Evolutionary conservation across 2,329 filamentous ascomycete species (phyloP).

Genomic region (Phaeosphaeriaceae sp.): DNA sequence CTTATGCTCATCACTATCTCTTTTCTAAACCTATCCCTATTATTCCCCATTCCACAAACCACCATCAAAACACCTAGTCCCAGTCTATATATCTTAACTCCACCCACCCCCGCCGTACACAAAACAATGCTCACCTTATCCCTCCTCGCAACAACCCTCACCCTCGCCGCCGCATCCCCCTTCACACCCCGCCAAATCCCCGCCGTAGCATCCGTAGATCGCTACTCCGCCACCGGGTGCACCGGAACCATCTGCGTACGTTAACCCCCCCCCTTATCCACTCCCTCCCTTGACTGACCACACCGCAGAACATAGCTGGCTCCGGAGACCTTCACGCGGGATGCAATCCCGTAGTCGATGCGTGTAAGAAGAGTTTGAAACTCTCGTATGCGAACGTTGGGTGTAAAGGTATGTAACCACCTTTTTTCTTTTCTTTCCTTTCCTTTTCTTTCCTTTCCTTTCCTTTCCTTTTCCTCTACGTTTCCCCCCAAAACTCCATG

Average conservation of each 20-base stretch:
- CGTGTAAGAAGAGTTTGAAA: slow-evolving; percentile 11
- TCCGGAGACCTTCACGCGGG: slow-evolving; percentile 16
- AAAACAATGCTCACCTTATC: slow-evolving; percentile 10
- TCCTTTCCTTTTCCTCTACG: too few relatives aligned
- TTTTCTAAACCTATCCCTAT: too few relatives aligned
- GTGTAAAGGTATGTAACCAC: slow-evolving; percentile 13
- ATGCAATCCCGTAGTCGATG: slow-evolving; percentile 17
- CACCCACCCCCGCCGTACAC: too few relatives aligned
- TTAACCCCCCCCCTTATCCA: too few relatives aligned
- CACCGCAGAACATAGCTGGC: slow-evolving; percentile 18
- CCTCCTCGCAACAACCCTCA: slow-evolving; percentile 7
- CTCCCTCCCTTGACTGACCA: too few relatives aligned
- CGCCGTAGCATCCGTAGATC: slow-evolving; percentile 19
- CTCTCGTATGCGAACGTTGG: slow-evolving; percentile 19
- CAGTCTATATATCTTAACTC: too few relatives aligned
- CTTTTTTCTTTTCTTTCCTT: too few relatives aligned
- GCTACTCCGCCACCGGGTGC: slow-evolving; percentile 15
- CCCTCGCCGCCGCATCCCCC: slow-evolving; percentile 10
- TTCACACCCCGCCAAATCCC: slow-evolving; percentile 9
- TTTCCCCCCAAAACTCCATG: too few relatives aligned
- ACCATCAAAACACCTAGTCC: too few relatives aligned
- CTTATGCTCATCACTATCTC: too few relatives aligned
- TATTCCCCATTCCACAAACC: too few relatives aligned
- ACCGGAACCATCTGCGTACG: slow-evolving; percentile 13
- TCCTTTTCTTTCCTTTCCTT: too few relatives aligned